Evolutionary conservation across 495 filamentous ascomycete species (phyloP).

Genomic region (Patellaria atrata): DNA sequence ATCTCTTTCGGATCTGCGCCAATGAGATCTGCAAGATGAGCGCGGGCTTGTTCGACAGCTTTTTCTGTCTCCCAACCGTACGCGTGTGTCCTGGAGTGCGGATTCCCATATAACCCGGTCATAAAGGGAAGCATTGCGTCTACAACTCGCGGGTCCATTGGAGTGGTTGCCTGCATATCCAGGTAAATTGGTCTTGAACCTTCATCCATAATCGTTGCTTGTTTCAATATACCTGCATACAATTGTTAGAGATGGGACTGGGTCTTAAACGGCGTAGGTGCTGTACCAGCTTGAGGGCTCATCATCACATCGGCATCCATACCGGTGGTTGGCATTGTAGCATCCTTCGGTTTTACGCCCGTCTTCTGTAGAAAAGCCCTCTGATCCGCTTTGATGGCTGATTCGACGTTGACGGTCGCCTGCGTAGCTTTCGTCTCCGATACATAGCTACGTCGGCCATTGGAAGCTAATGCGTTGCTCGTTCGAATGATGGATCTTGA

Average conservation of each 20-base stretch:
- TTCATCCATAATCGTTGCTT: constrained; percentile 86
- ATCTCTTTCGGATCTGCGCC: constrained; percentile 96
- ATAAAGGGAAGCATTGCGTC: constrained; percentile 95
- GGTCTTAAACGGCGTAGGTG: constrained; percentile 1
- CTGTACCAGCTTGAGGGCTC: constrained; percentile 59
- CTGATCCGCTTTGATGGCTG: constrained; percentile 70
- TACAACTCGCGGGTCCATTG: constrained; percentile 80
- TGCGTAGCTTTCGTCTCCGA: constrained; percentile 65
- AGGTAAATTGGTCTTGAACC: constrained; percentile 91
- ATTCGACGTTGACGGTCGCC: constrained; percentile 72
- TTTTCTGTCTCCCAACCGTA: constrained; percentile 98
- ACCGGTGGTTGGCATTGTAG: constrained; percentile 41
- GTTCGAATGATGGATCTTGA: too few species aligned
- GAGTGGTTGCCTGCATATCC: constrained; percentile 98
- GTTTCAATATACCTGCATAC: constrained; percentile 59
- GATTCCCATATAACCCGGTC: constrained; percentile 90
- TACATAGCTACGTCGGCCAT: constrained; percentile 53
- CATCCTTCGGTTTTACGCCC: constrained; percentile 40
- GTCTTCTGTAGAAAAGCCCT: constrained; percentile 62
- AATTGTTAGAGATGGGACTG: not conserved
- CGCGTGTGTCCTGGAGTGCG: constrained; percentile 92
- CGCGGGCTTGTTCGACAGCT: constrained; percentile 72
- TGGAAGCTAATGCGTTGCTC: constrained; percentile 32
- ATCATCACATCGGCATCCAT: constrained; percentile 51
- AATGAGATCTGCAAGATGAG: constrained; percentile 70